phyloP scores from a whole-genome alignment of 345 rosid genomes.

The Gossypium australe region DNA sequence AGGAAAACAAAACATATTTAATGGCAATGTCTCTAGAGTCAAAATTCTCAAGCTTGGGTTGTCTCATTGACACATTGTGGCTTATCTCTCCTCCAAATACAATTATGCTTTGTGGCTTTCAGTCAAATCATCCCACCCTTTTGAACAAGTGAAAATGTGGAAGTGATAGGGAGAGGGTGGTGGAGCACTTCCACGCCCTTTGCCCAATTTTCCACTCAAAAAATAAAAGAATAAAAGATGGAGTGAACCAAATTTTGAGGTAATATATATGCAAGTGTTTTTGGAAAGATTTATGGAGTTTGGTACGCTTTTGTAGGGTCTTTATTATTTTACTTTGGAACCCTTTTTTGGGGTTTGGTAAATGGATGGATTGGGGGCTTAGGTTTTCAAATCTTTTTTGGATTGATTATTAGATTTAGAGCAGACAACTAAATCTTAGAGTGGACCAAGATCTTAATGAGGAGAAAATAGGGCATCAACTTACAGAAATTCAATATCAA shows the following conservation, averaged over 20 bases:
- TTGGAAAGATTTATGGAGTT: slow-evolving; percentile 4
- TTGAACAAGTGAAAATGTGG: neutral
- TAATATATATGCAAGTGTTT: too few species aligned
- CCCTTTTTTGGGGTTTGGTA: neutral
- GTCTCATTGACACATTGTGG: neutral
- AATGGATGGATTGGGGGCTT: neutral
- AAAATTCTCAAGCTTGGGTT: slow-evolving; percentile 31
- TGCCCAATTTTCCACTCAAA: slow-evolving; percentile 8
- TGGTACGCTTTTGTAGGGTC: slow-evolving; percentile 25
- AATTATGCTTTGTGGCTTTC: slow-evolving; percentile 10
- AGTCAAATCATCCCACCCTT: slow-evolving; percentile 15
- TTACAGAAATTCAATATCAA: slow-evolving; percentile 1
- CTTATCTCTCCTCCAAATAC: slow-evolving; percentile 12
- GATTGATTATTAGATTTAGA: slow-evolving; percentile 16
- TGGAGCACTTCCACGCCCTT: slow-evolving; percentile 20
- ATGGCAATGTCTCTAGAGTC: slow-evolving; percentile 17
- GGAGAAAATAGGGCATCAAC: neutral
- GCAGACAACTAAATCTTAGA: slow-evolving; percentile 24
- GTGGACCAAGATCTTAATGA: slow-evolving; percentile 18
- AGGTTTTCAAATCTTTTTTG: slow-evolving; percentile 7
- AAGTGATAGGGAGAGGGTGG: neutral
- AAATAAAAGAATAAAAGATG: too few species aligned
- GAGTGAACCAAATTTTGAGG: too few species aligned
- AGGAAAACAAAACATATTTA: slow-evolving; percentile 5
- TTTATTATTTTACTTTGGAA: slow-evolving; percentile 9